Evolutionary conservation across 2,329 filamentous ascomycete genomes (phyloP).

Genomic region (Alternaria dauci): DNA sequence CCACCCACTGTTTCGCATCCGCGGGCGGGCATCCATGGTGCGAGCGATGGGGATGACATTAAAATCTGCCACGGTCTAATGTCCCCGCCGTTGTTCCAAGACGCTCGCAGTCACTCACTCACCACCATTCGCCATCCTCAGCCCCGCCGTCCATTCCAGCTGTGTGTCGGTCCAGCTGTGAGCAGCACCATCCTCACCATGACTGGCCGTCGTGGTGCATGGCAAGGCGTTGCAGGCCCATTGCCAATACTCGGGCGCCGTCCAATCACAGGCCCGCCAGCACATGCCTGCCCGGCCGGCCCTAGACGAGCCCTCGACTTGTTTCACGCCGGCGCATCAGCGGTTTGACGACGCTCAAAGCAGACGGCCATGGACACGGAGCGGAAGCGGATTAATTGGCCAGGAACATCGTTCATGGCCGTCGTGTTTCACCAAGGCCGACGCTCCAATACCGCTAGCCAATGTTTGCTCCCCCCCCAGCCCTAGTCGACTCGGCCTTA

Average conservation of each 20-base stretch:
- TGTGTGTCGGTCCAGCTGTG: too few relatives aligned
- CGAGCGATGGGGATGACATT: neutral
- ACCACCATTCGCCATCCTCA: too few relatives aligned
- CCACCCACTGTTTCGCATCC: slow-evolving; percentile 36
- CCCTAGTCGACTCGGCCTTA: neutral
- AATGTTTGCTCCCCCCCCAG: slow-evolving; percentile 3
- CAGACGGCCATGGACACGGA: slow-evolving; percentile 19
- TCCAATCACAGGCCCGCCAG: slow-evolving; percentile 33
- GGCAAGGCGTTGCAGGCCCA: slow-evolving; percentile 32
- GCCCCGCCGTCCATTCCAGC: too few relatives aligned
- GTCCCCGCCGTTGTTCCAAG: neutral
- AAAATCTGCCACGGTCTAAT: slow-evolving; percentile 2
- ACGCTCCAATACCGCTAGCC: slow-evolving; percentile 7
- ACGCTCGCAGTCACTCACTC: too few relatives aligned
- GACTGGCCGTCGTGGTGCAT: neutral
- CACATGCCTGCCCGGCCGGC: slow-evolving; percentile 25
- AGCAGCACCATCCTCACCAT: neutral
- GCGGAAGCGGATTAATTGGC: slow-evolving; percentile 19
- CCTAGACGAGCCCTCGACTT: slow-evolving; percentile 31
- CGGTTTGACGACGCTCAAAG: slow-evolving; percentile 43
- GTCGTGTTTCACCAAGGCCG: slow-evolving; percentile 26
- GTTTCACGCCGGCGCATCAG: slow-evolving; percentile 40
- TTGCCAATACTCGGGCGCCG: slow-evolving; percentile 39
- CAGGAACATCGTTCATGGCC: slow-evolving; percentile 27
- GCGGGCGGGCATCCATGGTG: slow-evolving; percentile 15